Percentiles rank a stretch among this genome's conserved stretches.
These are phyloP conservation scores for Tolypocladium ophioglossoides DNA, from an alignment of 2,329 filamentous ascomycete genomes.

Conservation along the genomic window DNA sequence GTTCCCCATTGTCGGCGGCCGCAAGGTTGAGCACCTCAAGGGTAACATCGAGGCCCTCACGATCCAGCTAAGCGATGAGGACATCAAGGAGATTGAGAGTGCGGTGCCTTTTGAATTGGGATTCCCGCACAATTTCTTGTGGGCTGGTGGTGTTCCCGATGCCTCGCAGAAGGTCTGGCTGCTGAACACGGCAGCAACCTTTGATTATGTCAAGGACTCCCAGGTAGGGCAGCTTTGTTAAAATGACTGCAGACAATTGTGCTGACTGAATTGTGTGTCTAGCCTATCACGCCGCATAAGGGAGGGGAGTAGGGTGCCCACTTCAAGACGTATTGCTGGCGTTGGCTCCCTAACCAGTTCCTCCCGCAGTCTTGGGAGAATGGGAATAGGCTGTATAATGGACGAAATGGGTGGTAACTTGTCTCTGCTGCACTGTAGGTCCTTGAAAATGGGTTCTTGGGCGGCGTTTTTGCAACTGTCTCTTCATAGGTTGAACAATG, in stretches of 20 bases:
- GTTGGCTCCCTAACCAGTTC: constrained; percentile 16
- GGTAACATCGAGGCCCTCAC: constrained; percentile 59
- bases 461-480: not conserved
- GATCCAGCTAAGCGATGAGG: constrained; percentile 46
- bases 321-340: constrained; percentile 18
- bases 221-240: constrained; percentile 14
- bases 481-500: not conserved
- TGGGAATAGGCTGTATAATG: not conserved
- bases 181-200: constrained; percentile 34
- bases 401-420: not conserved
- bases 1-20: constrained; percentile 62
- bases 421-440: not conserved
- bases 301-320: constrained; percentile 30
- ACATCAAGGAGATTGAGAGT: constrained; percentile 56
- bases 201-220: constrained; percentile 36
- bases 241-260: not conserved
- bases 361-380: not conserved
- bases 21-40: constrained; percentile 59
- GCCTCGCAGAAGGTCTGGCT: constrained; percentile 32
- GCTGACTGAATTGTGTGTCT: not conserved
- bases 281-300: constrained; percentile 31
- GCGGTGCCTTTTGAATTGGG: constrained; percentile 53
- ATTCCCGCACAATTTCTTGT: constrained; percentile 55
- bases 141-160: constrained; percentile 24
- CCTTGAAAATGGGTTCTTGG: not conserved